Conservation (phyloP, 2,329 filamentous ascomycete species). For the Rhynchosporium graminicola region DNA sequence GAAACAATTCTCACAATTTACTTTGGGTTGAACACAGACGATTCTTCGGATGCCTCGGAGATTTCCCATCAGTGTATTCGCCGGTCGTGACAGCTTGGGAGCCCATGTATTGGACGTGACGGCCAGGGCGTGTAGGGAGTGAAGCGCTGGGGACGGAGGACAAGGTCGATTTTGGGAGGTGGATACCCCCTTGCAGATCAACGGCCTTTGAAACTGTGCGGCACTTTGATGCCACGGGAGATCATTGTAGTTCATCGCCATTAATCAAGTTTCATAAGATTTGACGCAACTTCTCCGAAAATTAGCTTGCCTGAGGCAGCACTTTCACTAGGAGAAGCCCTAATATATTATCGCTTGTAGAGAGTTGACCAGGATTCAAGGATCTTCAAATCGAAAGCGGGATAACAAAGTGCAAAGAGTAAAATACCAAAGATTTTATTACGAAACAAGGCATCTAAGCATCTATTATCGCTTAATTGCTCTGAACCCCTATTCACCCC, state of each 20-base stretch:
- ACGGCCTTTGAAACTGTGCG: conserved; percentile 2
- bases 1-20: background rate
- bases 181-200: conserved; percentile 9
- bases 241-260: conserved; percentile 11
- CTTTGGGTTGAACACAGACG: background rate
- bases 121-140: conserved; percentile 5
- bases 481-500: background rate
- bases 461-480: conserved; percentile 1
- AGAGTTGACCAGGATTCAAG: conserved; percentile 8
- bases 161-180: conserved; percentile 19
- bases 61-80: conserved; percentile 19
- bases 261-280: conserved; percentile 8
- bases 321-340: conserved; percentile 9
- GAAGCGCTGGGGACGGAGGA: conserved; percentile 17
- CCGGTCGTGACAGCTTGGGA: conserved; percentile 10
- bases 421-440: background rate
- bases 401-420: conserved; percentile 12
- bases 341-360: conserved; percentile 3
- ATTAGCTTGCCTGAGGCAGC: conserved; percentile 5
- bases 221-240: conserved; percentile 11
- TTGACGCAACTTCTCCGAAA: background rate
- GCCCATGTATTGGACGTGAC: background rate
- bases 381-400: background rate
- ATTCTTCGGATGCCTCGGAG: conserved; percentile 18
- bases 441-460: background rate